Percentiles rank a stretch among this genome's conserved stretches.
These are phyloP conservation scores for Pichia cactophila DNA, from an alignment of 1,139 yeast genomes.

Conservation along the genomic window DNA sequence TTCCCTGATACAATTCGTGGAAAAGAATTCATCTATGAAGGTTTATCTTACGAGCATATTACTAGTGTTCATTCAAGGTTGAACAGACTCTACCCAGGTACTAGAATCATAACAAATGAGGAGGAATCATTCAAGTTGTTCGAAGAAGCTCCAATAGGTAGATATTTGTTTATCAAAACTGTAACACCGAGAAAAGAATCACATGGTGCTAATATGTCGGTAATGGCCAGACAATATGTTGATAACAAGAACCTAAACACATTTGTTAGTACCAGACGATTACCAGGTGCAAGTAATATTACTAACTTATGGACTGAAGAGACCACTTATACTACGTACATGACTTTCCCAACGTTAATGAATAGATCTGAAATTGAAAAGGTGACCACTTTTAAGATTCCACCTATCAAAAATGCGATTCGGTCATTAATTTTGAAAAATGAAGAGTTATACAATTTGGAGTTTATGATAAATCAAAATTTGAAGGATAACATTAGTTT, in stretches of 20 bases:
- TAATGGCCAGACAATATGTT: constrained; percentile 61
- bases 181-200: constrained; percentile 63
- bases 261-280: constrained; percentile 61
- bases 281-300: constrained; percentile 70
- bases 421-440: constrained; percentile 60
- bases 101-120: constrained; percentile 63
- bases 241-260: constrained; percentile 64
- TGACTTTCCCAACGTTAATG: constrained; percentile 84
- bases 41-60: constrained; percentile 80
- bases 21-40: constrained; percentile 75
- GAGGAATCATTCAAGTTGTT: constrained; percentile 39
- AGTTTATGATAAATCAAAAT: constrained; percentile 47
- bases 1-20: constrained; percentile 75
- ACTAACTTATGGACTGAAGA: constrained; percentile 86
- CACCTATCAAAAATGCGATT: constrained; percentile 84
- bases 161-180: constrained; percentile 62
- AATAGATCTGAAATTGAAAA: constrained; percentile 67
- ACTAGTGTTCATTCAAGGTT: constrained; percentile 76
- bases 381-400: constrained; percentile 48
- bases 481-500: constrained; percentile 39
- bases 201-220: constrained; percentile 33
- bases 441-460: constrained; percentile 64
- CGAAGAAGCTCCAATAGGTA: constrained; percentile 55
- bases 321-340: constrained; percentile 65
- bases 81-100: constrained; percentile 73